Base-by-base conservation (phyloP, 192 early-diverging fungal genomes). In the Umbelopsis sp. region DNA sequence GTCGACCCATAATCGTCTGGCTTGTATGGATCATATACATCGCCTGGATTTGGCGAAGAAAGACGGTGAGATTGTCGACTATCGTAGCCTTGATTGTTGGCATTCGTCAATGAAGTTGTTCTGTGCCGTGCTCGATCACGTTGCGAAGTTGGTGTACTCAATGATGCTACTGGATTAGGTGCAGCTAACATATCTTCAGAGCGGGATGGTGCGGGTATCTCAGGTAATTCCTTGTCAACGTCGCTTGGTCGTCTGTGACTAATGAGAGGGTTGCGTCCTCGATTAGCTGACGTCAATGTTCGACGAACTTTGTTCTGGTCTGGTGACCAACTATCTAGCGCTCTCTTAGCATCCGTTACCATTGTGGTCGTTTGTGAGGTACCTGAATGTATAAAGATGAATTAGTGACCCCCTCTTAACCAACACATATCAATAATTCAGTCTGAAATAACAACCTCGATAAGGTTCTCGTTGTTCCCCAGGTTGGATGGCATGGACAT, bases 211-310 rank as follows among this genome's bases (percentile, higher is more conserved):
- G 0, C 38, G 1, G 75, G 75, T 29, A 34, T 25, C 20, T 65
- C 66, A 3, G 71, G 75, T 2, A 72, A 43, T 20, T 54, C 71
- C 32, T 77, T 77, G 21, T 74, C 45, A 16, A 32, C 51, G 24
- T 50, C 41, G 45, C 26, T 31, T 52, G 68, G 32, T 24, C 32
- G 45, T 36, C 65, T 38, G 20, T 38, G 67, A 5, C 53, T 17
- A 0, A 52, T 43, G 22, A 80, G 56, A 26, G 71, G 71, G 16
- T 75, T 75, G 16, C 50, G 52, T 0, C 74, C 74, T 3, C 72
- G 77, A 65, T 79, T 69, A 20, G 56, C 56, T 24, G 73, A 71
- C 16, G 77, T 79, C 5, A 79, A 38, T 1, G 77, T 79, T 6
- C 77, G 59, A 32, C 77, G 69, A 2, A 74, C 56, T 45, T 79